A percentile compares a stretch with the other conserved stretches of the same genome.
Conservation (phyloP, 495 filamentous ascomycete genomes). For the Trichoderma gamsii region DNA sequence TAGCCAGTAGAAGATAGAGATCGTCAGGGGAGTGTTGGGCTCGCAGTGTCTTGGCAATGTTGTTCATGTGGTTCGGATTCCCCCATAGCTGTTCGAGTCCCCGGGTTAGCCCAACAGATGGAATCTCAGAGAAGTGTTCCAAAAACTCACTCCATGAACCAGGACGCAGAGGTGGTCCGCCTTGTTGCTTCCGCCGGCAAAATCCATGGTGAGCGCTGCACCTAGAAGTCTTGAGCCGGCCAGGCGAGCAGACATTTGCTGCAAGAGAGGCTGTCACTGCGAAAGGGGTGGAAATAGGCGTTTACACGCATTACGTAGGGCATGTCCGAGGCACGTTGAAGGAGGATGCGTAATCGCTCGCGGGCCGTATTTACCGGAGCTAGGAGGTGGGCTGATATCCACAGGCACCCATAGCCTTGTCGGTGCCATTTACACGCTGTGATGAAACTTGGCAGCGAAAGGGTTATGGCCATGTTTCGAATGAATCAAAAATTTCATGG, state of each 20-base stretch:
- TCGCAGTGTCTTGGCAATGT: slow-evolving; percentile 61
- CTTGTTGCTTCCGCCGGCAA: slow-evolving; percentile 32
- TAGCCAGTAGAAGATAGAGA: slow-evolving; percentile 67
- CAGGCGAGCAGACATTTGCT: slow-evolving; percentile 11
- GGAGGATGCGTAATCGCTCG: background rate
- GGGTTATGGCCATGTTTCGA: too few species aligned
- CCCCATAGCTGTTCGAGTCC: slow-evolving; percentile 69
- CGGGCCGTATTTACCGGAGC: slow-evolving; percentile 6
- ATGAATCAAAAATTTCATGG: too few species aligned
- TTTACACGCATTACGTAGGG: slow-evolving; percentile 8
- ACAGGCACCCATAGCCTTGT: background rate
- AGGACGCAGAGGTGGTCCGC: slow-evolving; percentile 82
- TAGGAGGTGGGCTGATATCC: background rate
- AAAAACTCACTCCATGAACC: slow-evolving; percentile 71
- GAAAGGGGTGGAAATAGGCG: background rate
- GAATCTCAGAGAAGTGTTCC: slow-evolving; percentile 14
- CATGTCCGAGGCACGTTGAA: background rate
- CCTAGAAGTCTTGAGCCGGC: slow-evolving; percentile 8
- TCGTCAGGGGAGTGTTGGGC: slow-evolving; percentile 55
- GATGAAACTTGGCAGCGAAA: too few species aligned
- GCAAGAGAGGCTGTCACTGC: background rate
- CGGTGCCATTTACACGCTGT: background rate
- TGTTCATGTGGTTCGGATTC: slow-evolving; percentile 75
- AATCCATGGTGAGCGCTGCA: slow-evolving; percentile 26
- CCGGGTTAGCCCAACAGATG: slow-evolving; percentile 21